These are phyloP conservation scores for Cercospora sp. DNA, from an alignment of 2,329 filamentous ascomycete genomes.

Conservation along the genomic window DNA sequence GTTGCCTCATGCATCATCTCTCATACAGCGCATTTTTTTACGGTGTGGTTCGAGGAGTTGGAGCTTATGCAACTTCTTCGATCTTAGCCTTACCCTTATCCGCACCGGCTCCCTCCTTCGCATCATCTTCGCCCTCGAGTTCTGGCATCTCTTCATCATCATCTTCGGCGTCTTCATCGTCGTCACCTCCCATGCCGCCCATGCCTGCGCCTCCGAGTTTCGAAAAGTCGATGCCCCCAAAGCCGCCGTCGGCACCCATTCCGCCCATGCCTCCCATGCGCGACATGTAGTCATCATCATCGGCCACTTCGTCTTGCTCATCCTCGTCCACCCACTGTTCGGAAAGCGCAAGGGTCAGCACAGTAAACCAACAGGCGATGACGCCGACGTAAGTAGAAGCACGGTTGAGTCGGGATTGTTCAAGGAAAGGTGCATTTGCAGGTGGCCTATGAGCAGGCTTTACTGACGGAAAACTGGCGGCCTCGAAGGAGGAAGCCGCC, in stretches of 20 bases:
- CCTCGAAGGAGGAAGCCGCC: background rate
- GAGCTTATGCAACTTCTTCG: slow-evolving; percentile 47
- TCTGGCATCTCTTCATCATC: slow-evolving; percentile 77
- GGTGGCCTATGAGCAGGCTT: slow-evolving; percentile 13
- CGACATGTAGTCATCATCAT: slow-evolving; percentile 68
- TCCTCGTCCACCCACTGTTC: slow-evolving; percentile 90
- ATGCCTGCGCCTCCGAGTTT: slow-evolving; percentile 58
- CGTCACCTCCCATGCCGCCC: slow-evolving; percentile 44
- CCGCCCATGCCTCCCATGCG: slow-evolving; percentile 50
- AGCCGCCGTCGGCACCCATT: slow-evolving; percentile 38
- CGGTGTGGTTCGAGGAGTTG: background rate
- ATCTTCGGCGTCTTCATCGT: slow-evolving; percentile 65
- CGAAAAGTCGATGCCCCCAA: slow-evolving; percentile 42
- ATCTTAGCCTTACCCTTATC: slow-evolving; percentile 42
- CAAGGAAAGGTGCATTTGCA: slow-evolving; percentile 7
- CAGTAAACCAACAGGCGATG: slow-evolving; percentile 16
- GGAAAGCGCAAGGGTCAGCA: slow-evolving; percentile 23
- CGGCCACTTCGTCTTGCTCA: slow-evolving; percentile 86
- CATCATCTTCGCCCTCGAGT: slow-evolving; percentile 63
- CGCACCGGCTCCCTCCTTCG: slow-evolving; percentile 33
- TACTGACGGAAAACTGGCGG: background rate
- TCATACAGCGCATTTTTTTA: background rate
- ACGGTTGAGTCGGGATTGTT: slow-evolving; percentile 1
- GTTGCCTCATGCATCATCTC: slow-evolving; percentile 2
- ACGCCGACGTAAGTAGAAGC: slow-evolving; percentile 15